A percentile compares a stretch with the other conserved stretches of the same genome.
Evolutionary conservation across 371 early-diverging fungal genomes (phyloP).

Genomic region (Thermomucor indicae-seudaticae): DNA sequence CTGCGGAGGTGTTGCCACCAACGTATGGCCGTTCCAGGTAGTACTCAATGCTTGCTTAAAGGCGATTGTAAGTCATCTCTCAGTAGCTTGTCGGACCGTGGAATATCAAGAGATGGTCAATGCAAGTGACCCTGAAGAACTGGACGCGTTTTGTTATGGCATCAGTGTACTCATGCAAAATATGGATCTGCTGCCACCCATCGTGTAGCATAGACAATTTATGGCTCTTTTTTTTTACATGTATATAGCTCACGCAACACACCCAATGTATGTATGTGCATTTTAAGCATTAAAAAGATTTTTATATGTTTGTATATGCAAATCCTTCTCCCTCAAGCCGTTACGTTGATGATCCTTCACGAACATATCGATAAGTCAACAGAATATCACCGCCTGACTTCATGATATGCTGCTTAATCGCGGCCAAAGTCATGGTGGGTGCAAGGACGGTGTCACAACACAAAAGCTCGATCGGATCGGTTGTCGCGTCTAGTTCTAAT

Average conservation of each 20-base stretch:
- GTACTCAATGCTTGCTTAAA: conserved; percentile 5
- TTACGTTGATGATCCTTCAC: conserved; percentile 8
- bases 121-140: conserved; percentile 11
- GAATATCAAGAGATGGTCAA: conserved; percentile 14
- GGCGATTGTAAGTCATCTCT: not conserved
- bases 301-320: not conserved
- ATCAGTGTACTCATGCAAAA: conserved; percentile 2
- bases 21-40: conserved; percentile 22
- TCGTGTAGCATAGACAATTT: not conserved
- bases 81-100: not conserved
- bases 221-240: conserved; percentile 1
- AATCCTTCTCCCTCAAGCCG: too few species aligned
- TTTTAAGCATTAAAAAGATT: not conserved
- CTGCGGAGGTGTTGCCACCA: conserved; percentile 14
- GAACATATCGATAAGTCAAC: conserved; percentile 56
- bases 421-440: conserved; percentile 78
- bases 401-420: conserved; percentile 79
- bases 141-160: conserved; percentile 21
- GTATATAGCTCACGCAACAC: not conserved
- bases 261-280: not conserved
- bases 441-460: conserved; percentile 74
- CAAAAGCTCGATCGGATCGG: conserved; percentile 57
- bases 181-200: not conserved
- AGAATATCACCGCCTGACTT: conserved; percentile 79
- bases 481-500: conserved; percentile 32